Evolutionary conservation across 768 basidiomycete genomes (phyloP).

Genomic region (Chalciporus chontae): DNA sequence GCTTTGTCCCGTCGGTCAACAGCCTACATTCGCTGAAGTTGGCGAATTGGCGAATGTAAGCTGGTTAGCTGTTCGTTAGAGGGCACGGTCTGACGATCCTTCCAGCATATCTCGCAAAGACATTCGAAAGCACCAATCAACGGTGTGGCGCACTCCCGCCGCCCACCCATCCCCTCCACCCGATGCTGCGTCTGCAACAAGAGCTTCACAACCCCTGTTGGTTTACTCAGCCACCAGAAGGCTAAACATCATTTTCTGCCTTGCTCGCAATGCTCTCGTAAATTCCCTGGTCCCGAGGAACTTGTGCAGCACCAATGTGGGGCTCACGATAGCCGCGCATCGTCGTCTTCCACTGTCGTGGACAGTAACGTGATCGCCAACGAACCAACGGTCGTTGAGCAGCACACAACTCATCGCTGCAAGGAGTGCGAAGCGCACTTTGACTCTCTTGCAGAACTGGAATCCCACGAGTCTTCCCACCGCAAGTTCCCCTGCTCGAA

Average conservation of each 20-base stretch:
- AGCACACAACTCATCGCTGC: constrained; percentile 13
- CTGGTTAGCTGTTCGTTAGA: background rate
- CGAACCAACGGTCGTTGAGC: background rate
- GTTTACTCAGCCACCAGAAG: constrained; percentile 18
- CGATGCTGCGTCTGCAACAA: constrained; percentile 26
- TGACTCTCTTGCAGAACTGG: constrained; percentile 13
- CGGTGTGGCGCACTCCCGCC: background rate
- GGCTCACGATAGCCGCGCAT: background rate
- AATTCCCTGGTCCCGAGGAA: background rate
- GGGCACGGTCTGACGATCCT: constrained; percentile 5
- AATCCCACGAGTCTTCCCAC: constrained; percentile 20
- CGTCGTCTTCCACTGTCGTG: background rate
- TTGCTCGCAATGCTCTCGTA: constrained; percentile 5
- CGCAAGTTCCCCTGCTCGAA: constrained; percentile 24
- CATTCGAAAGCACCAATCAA: constrained; percentile 11
- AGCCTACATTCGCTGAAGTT: constrained; percentile 21
- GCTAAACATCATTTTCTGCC: constrained; percentile 21
- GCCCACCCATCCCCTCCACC: constrained; percentile 8
- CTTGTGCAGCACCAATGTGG: constrained; percentile 3
- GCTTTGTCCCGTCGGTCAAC: constrained; percentile 21
- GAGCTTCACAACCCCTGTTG: constrained; percentile 18
- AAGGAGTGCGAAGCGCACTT: constrained; percentile 19
- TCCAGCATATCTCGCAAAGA: constrained; percentile 22
- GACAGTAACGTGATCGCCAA: background rate
- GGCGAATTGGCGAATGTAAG: constrained; percentile 18